A percentile compares a stretch with the other conserved stretches of the same genome.
These are phyloP conservation scores for Aspergillus bertholletiae DNA, from an alignment of 495 filamentous ascomycete species.

Conservation along the genomic window DNA sequence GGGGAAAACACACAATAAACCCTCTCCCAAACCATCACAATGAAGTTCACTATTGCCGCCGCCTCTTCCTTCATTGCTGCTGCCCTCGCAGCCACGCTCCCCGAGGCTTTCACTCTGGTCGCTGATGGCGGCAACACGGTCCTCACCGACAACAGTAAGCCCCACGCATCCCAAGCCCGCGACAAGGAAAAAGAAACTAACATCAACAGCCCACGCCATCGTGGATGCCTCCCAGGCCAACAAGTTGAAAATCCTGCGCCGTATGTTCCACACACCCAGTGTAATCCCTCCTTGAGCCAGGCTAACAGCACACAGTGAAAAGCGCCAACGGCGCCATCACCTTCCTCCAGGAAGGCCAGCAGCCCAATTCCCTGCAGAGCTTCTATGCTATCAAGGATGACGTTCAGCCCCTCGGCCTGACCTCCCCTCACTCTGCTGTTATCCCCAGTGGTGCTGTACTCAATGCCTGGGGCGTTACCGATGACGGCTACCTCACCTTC, in stretches of 20 bases:
- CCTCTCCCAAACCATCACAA: conserved; percentile 9
- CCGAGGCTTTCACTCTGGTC: conserved; percentile 30
- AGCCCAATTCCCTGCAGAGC: conserved; percentile 30
- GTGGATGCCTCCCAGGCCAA: conserved; percentile 18
- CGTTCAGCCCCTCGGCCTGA: conserved; percentile 23
- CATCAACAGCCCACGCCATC: conserved; percentile 17
- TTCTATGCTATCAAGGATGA: conserved; percentile 26
- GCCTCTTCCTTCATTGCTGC: conserved; percentile 24
- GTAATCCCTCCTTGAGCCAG: not conserved
- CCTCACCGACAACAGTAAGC: conserved; percentile 32
- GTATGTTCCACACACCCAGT: conserved; percentile 12
- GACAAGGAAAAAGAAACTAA: not conserved
- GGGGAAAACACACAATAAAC: not conserved
- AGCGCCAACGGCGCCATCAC: conserved; percentile 16
- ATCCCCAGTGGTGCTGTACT: conserved; percentile 24
- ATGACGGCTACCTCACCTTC: conserved; percentile 28
- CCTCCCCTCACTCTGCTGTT: conserved; percentile 29
- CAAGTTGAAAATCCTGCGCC: conserved; percentile 21
- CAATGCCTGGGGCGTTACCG: conserved; percentile 24
- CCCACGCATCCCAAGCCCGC: not conserved
- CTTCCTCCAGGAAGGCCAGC: conserved; percentile 22
- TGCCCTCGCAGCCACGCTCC: conserved; percentile 24
- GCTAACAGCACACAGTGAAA: conserved; percentile 13
- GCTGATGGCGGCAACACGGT: conserved; percentile 28
- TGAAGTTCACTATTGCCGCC: conserved; percentile 32